Percentiles rank a stretch among this genome's conserved stretches.
These are phyloP conservation scores for Petasospora fabianii DNA, from an alignment of 1,139 yeast genomes.

Conservation along the genomic window DNA sequence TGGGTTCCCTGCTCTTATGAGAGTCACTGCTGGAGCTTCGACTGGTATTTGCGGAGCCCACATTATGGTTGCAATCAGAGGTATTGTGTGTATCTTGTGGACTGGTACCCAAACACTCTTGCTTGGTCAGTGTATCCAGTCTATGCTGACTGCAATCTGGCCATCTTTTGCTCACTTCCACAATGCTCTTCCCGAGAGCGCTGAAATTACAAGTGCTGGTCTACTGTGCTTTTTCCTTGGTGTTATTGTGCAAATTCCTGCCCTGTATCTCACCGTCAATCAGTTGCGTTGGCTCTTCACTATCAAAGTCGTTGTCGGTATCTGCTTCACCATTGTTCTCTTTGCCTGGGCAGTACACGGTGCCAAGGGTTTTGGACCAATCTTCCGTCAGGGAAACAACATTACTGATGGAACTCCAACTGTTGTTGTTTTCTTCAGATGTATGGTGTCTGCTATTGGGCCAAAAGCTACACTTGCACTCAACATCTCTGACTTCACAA, in stretches of 20 bases:
- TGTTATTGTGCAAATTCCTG: slow-evolving; percentile 34
- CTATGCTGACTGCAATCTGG: slow-evolving; percentile 40
- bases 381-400: slow-evolving; percentile 30
- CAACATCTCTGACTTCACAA: slow-evolving; percentile 37
- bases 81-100: slow-evolving; percentile 34
- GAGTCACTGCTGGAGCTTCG: slow-evolving; percentile 33
- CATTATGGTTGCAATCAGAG: slow-evolving; percentile 32
- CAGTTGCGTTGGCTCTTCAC: slow-evolving; percentile 34
- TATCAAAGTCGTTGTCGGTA: slow-evolving; percentile 33
- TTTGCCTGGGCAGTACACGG: slow-evolving; percentile 36
- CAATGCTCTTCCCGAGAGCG: slow-evolving; percentile 34
- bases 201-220: slow-evolving; percentile 35
- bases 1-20: slow-evolving; percentile 33
- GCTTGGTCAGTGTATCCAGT: slow-evolving; percentile 31
- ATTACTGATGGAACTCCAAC: slow-evolving; percentile 32
- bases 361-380: slow-evolving; percentile 33
- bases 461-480: slow-evolving; percentile 40
- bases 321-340: slow-evolving; percentile 33
- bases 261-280: slow-evolving; percentile 34
- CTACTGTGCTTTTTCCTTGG: slow-evolving; percentile 35
- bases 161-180: slow-evolving; percentile 35
- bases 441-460: slow-evolving; percentile 33
- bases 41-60: slow-evolving; percentile 24
- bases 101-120: slow-evolving; percentile 33
- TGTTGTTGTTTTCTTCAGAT: slow-evolving; percentile 33